phyloP scores from a whole-genome alignment of 2,329 filamentous ascomycete species.

The Escovopsis sp. region DNA sequence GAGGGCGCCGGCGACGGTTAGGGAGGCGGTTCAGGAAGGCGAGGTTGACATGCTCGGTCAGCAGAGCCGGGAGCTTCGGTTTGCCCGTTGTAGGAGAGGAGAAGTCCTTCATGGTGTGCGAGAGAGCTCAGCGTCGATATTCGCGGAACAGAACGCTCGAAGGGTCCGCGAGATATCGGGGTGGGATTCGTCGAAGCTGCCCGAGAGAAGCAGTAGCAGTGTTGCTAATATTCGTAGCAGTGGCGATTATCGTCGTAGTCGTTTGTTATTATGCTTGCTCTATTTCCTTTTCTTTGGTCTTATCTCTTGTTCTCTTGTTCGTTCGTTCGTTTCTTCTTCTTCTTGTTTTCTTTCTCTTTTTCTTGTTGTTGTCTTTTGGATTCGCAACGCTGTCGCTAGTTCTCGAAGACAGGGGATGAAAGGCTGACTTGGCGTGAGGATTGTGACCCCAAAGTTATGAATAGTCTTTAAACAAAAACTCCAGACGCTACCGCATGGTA shows the following conservation, averaged over 20 bases:
- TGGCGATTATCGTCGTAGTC: no score
- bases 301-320: no score
- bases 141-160: no score
- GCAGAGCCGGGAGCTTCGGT: conserved; percentile 25
- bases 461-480: conserved; percentile 3
- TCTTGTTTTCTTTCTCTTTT: no score
- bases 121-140: neutral
- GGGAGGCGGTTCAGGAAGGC: conserved; percentile 28
- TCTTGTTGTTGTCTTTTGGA: no score
- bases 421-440: no score
- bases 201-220: neutral
- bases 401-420: neutral
- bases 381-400: conserved; percentile 6
- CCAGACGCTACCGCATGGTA: conserved; percentile 8
- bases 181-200: conserved; percentile 7
- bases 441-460: conserved; percentile 2
- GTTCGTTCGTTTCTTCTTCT: no score
- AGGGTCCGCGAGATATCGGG: neutral
- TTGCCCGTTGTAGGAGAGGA: conserved; percentile 23
- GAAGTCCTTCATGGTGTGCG: conserved; percentile 23
- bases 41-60: conserved; percentile 26
- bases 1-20: conserved; percentile 24
- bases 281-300: no score
- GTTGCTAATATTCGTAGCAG: no score
- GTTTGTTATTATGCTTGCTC: no score